These are phyloP conservation scores for Ploettnerulaceae sp. DNA, from an alignment of 2,329 filamentous ascomycete genomes.

Conservation along the genomic window DNA sequence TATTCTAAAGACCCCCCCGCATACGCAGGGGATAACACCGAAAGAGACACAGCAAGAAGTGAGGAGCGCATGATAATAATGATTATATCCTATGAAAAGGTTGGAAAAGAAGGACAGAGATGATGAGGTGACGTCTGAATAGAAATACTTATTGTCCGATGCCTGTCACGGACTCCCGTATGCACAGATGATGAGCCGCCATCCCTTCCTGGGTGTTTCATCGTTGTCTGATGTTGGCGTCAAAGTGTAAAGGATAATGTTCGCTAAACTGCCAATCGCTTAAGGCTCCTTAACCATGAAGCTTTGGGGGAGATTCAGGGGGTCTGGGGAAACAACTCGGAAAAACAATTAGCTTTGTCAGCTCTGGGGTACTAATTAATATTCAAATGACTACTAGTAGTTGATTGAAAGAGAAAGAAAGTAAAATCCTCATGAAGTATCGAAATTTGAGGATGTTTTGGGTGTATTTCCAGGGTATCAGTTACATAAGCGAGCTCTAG, in stretches of 20 bases:
- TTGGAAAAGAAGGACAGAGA: background rate
- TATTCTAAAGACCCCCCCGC: constrained; percentile 4
- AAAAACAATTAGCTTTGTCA: no score
- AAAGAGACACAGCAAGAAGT: constrained; percentile 2
- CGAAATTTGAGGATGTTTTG: no score
- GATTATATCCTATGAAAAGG: background rate
- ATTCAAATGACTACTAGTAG: no score
- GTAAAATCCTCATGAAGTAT: no score
- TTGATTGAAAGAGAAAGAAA: no score
- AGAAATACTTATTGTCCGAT: constrained; percentile 7
- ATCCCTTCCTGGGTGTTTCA: constrained; percentile 9
- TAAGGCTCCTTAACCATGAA: background rate
- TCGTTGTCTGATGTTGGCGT: constrained; percentile 12
- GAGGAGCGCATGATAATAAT: constrained; percentile 2
- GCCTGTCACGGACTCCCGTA: constrained; percentile 5
- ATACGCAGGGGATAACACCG: constrained; percentile 2
- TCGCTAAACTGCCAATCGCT: constrained; percentile 1
- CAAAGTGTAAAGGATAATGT: background rate
- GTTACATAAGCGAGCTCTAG: no score
- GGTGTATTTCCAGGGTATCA: no score
- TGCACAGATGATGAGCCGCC: constrained; percentile 3
- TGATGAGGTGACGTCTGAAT: background rate
- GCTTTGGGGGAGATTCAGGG: no score
- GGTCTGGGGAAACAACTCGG: no score
- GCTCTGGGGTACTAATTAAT: no score